Evolutionary conservation across 2,329 filamentous ascomycete species (phyloP).

Genomic region (Xylariaceae sp.): DNA sequence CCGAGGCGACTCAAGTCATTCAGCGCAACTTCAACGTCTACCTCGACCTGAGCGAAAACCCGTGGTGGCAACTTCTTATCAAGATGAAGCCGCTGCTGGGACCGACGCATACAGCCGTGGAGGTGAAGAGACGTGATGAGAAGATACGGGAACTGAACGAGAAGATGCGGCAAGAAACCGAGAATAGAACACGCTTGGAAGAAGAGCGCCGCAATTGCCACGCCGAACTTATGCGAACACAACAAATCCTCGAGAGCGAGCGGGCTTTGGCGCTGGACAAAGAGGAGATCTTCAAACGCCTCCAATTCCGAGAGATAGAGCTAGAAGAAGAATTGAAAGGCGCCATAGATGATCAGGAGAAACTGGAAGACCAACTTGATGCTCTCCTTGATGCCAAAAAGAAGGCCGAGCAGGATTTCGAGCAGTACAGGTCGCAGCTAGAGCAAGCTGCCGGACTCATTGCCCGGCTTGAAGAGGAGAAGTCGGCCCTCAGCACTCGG

Average conservation of each 20-base stretch:
- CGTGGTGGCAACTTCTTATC: slow-evolving; percentile 95
- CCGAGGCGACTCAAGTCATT: slow-evolving; percentile 90
- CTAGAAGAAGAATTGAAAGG: slow-evolving; percentile 88
- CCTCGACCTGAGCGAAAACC: slow-evolving; percentile 80
- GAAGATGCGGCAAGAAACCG: slow-evolving; percentile 72
- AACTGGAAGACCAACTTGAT: slow-evolving; percentile 88
- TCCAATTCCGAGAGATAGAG: slow-evolving; percentile 86
- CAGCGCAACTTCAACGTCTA: slow-evolving; percentile 93
- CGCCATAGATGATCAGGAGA: slow-evolving; percentile 89
- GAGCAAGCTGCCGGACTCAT: slow-evolving; percentile 91
- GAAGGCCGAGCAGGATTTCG: slow-evolving; percentile 77
- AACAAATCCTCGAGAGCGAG: slow-evolving; percentile 93
- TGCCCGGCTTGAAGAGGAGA: slow-evolving; percentile 78
- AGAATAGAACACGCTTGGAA: slow-evolving; percentile 73
- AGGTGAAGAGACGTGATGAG: slow-evolving; percentile 92
- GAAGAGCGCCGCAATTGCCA: slow-evolving; percentile 87
- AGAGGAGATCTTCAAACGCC: slow-evolving; percentile 96
- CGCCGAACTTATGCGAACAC: slow-evolving; percentile 79
- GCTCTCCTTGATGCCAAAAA: slow-evolving; percentile 84
- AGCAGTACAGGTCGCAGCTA: slow-evolving; percentile 71
- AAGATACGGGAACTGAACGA: slow-evolving; percentile 83
- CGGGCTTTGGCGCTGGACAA: slow-evolving; percentile 94
- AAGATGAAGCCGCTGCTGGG: slow-evolving; percentile 94
- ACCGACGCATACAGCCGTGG: slow-evolving; percentile 81
- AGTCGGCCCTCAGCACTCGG: slow-evolving; percentile 64